Percentiles rank a stretch among this genome's conserved stretches.
phyloP scores from a whole-genome alignment of 129 eudicot species.

The Deinandra increscens region DNA sequence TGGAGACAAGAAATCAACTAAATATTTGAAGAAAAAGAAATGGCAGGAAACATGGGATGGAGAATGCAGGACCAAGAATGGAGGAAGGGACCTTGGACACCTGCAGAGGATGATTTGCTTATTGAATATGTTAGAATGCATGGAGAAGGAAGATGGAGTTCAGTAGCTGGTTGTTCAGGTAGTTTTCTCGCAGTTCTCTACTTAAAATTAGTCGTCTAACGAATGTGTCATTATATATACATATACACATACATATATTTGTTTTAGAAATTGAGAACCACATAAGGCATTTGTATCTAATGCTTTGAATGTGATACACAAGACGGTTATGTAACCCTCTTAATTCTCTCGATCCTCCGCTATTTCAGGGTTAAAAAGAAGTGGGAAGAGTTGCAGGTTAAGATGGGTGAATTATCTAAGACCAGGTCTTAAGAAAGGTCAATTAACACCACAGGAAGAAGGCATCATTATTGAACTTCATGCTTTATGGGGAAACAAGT shows the following conservation, averaged over 20 bases:
- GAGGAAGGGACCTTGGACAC: slow-evolving; percentile 96
- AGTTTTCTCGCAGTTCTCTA: neutral
- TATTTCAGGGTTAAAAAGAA: slow-evolving; percentile 71
- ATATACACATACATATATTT: too few relatives aligned
- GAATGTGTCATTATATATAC: too few relatives aligned
- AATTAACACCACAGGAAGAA: slow-evolving; percentile 77
- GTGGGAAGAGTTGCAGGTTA: slow-evolving; percentile 77
- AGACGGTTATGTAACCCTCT: neutral
- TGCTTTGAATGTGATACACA: neutral
- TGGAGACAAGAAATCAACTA: slow-evolving; percentile 32
- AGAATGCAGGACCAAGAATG: slow-evolving; percentile 50
- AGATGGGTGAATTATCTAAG: slow-evolving; percentile 82
- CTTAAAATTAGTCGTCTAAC: too few relatives aligned
- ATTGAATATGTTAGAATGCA: slow-evolving; percentile 48
- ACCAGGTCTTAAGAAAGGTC: slow-evolving; percentile 75
- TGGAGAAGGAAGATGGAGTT: slow-evolving; percentile 91
- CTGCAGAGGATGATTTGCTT: slow-evolving; percentile 68
- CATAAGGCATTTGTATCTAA: neutral
- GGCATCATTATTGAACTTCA: slow-evolving; percentile 78
- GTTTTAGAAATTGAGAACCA: neutral
- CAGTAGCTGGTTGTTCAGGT: slow-evolving; percentile 60
- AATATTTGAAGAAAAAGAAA: neutral
- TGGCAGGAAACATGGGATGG: slow-evolving; percentile 40
- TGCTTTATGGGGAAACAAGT: slow-evolving; percentile 89
- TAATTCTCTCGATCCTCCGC: too few relatives aligned